phyloP scores from a whole-genome alignment of 2,329 filamentous ascomycete species.

The Aspergillus phoenicis region DNA sequence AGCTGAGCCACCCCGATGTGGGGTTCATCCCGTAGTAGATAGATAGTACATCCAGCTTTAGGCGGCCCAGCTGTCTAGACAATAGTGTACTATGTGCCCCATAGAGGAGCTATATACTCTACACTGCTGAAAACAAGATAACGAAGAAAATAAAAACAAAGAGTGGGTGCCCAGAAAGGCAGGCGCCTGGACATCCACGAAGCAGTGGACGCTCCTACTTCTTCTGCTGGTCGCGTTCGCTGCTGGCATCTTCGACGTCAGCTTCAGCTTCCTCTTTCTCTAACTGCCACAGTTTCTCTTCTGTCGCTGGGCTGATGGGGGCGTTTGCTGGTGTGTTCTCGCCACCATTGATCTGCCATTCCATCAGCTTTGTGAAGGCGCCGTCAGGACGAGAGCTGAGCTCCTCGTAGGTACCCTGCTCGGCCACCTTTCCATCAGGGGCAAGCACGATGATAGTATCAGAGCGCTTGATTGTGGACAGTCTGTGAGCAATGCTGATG shows the following conservation, averaged over 20 bases:
- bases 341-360: conserved; percentile 94
- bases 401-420: conserved; percentile 80
- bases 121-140: conserved; percentile 11
- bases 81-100: conserved; percentile 7
- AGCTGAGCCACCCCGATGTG: not conserved
- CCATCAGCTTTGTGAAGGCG: conserved; percentile 94
- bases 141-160: conserved; percentile 10
- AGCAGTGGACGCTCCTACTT: conserved; percentile 1
- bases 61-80: conserved; percentile 11
- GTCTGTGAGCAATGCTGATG: conserved; percentile 92
- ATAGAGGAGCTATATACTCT: conserved; percentile 8
- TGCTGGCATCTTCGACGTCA: conserved; percentile 23
- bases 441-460: conserved; percentile 93
- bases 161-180: not conserved
- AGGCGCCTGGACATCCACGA: not conserved
- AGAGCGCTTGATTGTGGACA: conserved; percentile 94
- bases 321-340: conserved; percentile 50
- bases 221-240: conserved; percentile 11
- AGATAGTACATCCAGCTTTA: conserved; percentile 10
- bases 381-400: conserved; percentile 73
- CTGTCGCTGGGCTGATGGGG: conserved; percentile 42
- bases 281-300: conserved; percentile 55
- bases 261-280: conserved; percentile 41
- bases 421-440: conserved; percentile 82
- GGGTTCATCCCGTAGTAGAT: conserved; percentile 13